phyloP scores from a whole-genome alignment of 2,329 filamentous ascomycete genomes.

The Cytospora leucostoma region DNA sequence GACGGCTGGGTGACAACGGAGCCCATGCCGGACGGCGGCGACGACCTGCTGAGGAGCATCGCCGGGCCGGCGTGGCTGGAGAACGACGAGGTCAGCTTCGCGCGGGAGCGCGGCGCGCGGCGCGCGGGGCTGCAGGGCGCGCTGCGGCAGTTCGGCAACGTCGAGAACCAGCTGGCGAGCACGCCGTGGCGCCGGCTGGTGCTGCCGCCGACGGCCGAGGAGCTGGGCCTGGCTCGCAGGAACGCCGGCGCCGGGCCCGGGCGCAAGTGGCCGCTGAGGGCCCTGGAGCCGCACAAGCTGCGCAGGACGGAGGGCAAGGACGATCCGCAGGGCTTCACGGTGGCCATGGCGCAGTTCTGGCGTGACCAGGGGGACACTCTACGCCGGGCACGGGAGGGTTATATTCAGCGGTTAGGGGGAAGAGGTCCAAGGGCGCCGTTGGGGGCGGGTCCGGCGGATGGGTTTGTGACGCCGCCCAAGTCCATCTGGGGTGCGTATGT shows the following conservation, averaged over 20 bases:
- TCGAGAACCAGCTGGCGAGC: conserved; percentile 41
- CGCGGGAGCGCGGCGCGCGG: conserved; percentile 43
- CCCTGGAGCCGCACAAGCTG: conserved; percentile 14
- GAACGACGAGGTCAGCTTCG: conserved; percentile 32
- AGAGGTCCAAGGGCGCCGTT: not conserved
- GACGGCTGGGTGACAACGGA: conserved; percentile 28
- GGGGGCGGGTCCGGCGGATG: not conserved
- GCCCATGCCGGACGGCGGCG: conserved; percentile 26
- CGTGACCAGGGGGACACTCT: conserved; percentile 6
- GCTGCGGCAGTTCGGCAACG: conserved; percentile 41
- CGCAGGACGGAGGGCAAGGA: conserved; percentile 25
- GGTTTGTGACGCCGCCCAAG: conserved; percentile 31
- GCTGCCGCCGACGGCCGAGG: conserved; percentile 37
- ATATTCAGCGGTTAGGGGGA: not conserved
- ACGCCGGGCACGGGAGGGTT: conserved; percentile 21
- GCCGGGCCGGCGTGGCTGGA: conserved; percentile 8
- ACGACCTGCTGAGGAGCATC: conserved; percentile 16
- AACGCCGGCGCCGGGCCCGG: conserved; percentile 16
- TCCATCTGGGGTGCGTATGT: conserved; percentile 32
- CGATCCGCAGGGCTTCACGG: conserved; percentile 26
- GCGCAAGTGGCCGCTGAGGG: conserved; percentile 21
- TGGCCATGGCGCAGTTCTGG: conserved; percentile 28
- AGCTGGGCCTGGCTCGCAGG: conserved; percentile 31
- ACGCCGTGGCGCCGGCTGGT: conserved; percentile 42
- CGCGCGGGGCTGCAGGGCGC: conserved; percentile 49